Base-by-base conservation (phyloP, 768 basidiomycete species). In the Leucosporidium yakuticum region DNA sequence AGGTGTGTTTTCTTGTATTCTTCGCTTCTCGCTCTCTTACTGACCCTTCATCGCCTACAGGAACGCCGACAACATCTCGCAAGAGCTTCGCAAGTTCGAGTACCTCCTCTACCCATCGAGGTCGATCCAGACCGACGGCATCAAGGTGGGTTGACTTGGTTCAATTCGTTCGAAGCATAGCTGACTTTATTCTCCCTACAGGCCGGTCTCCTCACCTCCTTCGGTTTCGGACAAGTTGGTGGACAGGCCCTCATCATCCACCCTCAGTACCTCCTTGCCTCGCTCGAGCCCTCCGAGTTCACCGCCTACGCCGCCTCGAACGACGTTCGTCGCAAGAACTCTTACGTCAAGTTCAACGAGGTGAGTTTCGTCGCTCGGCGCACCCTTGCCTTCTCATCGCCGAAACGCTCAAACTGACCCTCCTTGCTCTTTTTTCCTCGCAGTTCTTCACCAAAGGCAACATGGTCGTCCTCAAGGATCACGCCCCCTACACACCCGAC, bases 151-250 rank as follows among this genome's bases (percentile, higher is more conserved):
- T 25, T 27, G 6, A 12, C 6, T 12, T 36, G 5, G n/a, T 54
- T 14, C 20, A 17, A 11, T 17, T 27, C 25, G 25, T 6, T 34
- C 19, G 21, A 17, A 17, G 32, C 56, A 17, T 34, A 17, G 20
- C 56, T 57, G 56, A 57, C 31, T 20, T 17, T 12, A 3, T n/a
- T 3, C 25, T 6, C 23, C 19, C 9, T 14, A 27, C 53, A 54
- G 53, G 73, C 73, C 44, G 72, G 60, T 59, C 58, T 73, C 31
- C 71, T 91, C 87, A 93, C 91, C 1, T 93, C 91, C 20, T 95
- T 95, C 80, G 95, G 96, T 71, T 98, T 98, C 82, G 94, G 96
- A 75, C 96, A 97, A 84, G 95, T 97, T 63, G 96, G 96, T 62
- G 96, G 96, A 63, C 89, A 86, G 65, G 89, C 87, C 54, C 83